These are phyloP conservation scores for Microdochium trichocladiopsis DNA, from an alignment of 2,329 filamentous ascomycete genomes.

Conservation along the genomic window DNA sequence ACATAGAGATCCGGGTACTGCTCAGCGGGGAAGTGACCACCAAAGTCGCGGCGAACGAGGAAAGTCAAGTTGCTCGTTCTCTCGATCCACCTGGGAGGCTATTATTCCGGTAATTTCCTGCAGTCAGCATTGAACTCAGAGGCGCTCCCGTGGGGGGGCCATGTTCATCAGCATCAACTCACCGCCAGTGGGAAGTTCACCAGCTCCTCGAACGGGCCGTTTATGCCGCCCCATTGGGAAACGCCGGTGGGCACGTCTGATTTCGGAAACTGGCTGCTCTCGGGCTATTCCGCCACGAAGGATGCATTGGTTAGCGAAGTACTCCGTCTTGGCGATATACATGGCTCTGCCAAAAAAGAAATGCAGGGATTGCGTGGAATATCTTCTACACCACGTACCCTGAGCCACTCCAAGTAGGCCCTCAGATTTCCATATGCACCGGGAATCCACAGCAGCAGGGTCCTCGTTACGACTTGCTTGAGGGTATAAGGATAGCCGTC, in stretches of 20 bases:
- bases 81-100: constrained; percentile 2
- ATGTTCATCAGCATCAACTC: not conserved
- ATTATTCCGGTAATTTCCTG: not conserved
- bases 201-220: not conserved
- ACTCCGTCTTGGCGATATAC: too few species aligned
- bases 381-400: not conserved
- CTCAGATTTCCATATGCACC: constrained; percentile 2
- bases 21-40: constrained; percentile 3
- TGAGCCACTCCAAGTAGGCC: not conserved
- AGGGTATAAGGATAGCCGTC: not conserved
- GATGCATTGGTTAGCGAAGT: too few species aligned
- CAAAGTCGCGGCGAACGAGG: constrained; percentile 1
- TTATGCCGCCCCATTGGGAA: not conserved
- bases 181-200: not conserved
- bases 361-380: not conserved
- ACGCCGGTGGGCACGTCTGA: not conserved
- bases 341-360: too few species aligned
- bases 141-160: not conserved
- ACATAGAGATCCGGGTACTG: constrained; percentile 1
- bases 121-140: not conserved
- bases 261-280: not conserved
- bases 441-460: constrained; percentile 2
- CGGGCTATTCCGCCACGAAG: too few species aligned
- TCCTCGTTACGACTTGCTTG: constrained; percentile 1
- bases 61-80: constrained; percentile 1